Evolutionary conservation across 768 basidiomycete genomes (phyloP).

Genomic region (Mycena leptocephala): DNA sequence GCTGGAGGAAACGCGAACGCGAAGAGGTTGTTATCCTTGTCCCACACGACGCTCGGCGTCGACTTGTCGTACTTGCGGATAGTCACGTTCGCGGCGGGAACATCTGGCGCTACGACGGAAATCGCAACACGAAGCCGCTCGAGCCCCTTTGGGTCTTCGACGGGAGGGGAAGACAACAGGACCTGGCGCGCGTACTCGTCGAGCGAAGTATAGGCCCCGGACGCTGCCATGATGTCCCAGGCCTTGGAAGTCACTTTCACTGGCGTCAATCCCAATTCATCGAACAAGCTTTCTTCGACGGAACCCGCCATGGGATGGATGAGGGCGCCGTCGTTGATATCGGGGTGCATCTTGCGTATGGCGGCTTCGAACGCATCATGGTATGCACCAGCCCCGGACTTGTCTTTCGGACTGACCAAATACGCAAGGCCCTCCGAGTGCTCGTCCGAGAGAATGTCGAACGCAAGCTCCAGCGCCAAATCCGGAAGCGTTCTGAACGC

Average conservation of each 20-base stretch:
- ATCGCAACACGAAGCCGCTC: background rate
- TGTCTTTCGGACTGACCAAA: background rate
- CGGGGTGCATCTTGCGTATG: background rate
- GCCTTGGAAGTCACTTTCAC: background rate
- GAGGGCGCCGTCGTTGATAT: background rate
- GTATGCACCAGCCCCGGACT: background rate
- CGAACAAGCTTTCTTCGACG: background rate
- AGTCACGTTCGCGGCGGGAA: background rate
- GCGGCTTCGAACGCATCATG: conserved; percentile 2
- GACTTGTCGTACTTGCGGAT: conserved; percentile 4
- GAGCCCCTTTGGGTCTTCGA: background rate
- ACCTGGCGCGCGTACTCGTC: background rate
- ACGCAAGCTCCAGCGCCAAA: conserved; percentile 5
- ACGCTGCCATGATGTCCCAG: background rate
- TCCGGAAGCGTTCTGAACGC: conserved; percentile 4
- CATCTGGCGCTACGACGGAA: background rate
- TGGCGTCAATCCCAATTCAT: background rate
- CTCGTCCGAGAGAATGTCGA: conserved; percentile 16
- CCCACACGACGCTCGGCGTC: background rate
- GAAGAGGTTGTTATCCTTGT: background rate
- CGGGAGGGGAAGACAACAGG: background rate
- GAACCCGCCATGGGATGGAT: background rate
- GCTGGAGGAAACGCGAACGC: conserved; percentile 1
- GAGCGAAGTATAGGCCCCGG: background rate
- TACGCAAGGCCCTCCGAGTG: background rate